Conservation (phyloP, 2,329 filamentous ascomycete species). For the Claviceps digitariae region DNA sequence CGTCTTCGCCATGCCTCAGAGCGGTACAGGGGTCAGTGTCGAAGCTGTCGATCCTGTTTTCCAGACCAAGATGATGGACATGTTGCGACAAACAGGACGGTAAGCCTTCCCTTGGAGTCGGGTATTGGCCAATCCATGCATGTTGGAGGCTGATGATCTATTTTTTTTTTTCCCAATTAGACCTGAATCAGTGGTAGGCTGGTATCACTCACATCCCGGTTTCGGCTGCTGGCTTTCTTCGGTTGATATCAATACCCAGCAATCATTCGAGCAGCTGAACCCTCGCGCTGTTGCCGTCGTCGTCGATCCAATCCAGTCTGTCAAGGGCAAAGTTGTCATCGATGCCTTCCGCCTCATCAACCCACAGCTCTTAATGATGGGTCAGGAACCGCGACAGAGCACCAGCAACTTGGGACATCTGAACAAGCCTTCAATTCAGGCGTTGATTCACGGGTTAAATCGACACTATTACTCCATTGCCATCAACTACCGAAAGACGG, state of each 20-base stretch:
- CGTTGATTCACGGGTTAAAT: constrained; percentile 94
- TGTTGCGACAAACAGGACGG: constrained; percentile 95
- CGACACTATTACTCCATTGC: constrained; percentile 98
- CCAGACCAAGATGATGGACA: constrained; percentile 99
- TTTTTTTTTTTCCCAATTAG: constrained; percentile 35
- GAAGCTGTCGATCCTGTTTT: constrained; percentile 98
- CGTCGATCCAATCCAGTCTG: constrained; percentile 95
- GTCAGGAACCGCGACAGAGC: constrained; percentile 92
- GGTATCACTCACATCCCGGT: constrained; percentile 98
- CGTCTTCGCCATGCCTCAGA: constrained; percentile 98
- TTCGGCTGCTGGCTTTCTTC: constrained; percentile 99
- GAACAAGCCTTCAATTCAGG: constrained; percentile 99
- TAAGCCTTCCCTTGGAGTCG: constrained; percentile 27
- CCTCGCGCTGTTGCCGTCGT: constrained; percentile 94
- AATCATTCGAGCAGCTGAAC: constrained; percentile 98
- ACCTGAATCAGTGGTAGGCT: constrained; percentile 93
- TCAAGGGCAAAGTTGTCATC: constrained; percentile 99
- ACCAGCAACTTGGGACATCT: constrained; percentile 96
- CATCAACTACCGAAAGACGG: constrained; percentile 96
- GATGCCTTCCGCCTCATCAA: constrained; percentile 98
- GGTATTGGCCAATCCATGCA: background rate
- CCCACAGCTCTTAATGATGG: constrained; percentile 93
- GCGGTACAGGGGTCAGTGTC: constrained; percentile 93
- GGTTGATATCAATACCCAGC: constrained; percentile 98
- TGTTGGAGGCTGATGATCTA: background rate